Percentiles rank a stretch among this genome's conserved stretches.
Conservation (phyloP, 2,329 filamentous ascomycete genomes). For the Ophiostoma himal-ulmi region DNA sequence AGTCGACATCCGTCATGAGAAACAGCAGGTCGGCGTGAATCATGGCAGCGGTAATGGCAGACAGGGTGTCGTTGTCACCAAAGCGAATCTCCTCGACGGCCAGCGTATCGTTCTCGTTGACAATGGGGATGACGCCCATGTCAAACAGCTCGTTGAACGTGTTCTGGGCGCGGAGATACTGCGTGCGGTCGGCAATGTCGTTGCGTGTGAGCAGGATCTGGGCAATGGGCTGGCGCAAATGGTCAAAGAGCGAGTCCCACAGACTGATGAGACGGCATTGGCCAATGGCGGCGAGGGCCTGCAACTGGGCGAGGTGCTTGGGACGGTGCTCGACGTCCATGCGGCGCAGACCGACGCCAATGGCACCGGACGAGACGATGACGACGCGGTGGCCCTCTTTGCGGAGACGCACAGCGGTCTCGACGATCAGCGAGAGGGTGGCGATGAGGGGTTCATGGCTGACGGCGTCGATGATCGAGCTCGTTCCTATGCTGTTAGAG, state of each 20-base stretch:
- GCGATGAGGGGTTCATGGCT: slow-evolving; percentile 90
- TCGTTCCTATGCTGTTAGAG: slow-evolving; percentile 63
- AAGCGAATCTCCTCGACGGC: slow-evolving; percentile 99
- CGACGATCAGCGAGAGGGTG: slow-evolving; percentile 85
- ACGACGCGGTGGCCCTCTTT: slow-evolving; percentile 92
- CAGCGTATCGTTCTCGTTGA: slow-evolving; percentile 97
- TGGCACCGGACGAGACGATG: slow-evolving; percentile 94
- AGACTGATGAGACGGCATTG: slow-evolving; percentile 92
- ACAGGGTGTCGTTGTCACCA: slow-evolving; percentile 95
- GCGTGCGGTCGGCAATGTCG: slow-evolving; percentile 90
- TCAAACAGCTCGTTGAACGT: slow-evolving; percentile 84
- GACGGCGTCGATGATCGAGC: slow-evolving; percentile 96
- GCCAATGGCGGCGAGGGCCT: slow-evolving; percentile 91
- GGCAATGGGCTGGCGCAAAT: slow-evolving; percentile 83
- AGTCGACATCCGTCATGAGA: slow-evolving; percentile 98
- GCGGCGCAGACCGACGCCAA: slow-evolving; percentile 83
- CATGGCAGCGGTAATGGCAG: slow-evolving; percentile 94
- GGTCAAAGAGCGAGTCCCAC: slow-evolving; percentile 87
- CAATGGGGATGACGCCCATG: slow-evolving; percentile 95
- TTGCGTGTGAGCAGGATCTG: slow-evolving; percentile 92
- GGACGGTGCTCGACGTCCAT: slow-evolving; percentile 86
- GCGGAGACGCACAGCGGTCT: slow-evolving; percentile 80
- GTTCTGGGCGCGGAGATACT: slow-evolving; percentile 95
- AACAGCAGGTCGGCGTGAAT: slow-evolving; percentile 95
- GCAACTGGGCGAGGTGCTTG: slow-evolving; percentile 82